Conservation (phyloP, 2,329 filamentous ascomycete species). For the Aspergillus tamarii region DNA sequence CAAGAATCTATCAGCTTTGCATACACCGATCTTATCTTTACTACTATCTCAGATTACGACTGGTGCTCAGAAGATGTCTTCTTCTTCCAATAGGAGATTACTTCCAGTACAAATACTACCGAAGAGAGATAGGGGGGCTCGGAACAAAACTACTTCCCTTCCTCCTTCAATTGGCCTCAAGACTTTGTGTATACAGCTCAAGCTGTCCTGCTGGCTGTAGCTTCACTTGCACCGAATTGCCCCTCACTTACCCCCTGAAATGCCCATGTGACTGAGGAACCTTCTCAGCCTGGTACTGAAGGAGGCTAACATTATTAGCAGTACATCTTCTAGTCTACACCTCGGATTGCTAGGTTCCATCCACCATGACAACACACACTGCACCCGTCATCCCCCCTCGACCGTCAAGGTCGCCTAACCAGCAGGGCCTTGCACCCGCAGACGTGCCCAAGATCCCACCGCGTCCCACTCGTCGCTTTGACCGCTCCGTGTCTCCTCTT, state of each 20-base stretch:
- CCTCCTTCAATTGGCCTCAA: background rate
- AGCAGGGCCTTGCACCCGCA: slow-evolving; percentile 42
- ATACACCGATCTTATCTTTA: slow-evolving; percentile 14
- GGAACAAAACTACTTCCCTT: background rate
- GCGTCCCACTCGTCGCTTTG: slow-evolving; percentile 68
- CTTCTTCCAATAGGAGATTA: background rate
- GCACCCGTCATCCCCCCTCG: slow-evolving; percentile 65
- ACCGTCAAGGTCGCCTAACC: slow-evolving; percentile 58
- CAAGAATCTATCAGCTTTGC: slow-evolving; percentile 12
- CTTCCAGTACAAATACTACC: no score
- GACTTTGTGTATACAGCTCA: background rate
- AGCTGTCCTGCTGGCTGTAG: background rate
- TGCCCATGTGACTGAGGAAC: background rate
- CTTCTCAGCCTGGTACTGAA: background rate
- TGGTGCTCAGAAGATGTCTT: background rate
- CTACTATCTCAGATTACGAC: background rate
- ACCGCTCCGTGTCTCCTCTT: slow-evolving; percentile 76
- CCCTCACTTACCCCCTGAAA: background rate
- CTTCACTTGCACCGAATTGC: slow-evolving; percentile 2
- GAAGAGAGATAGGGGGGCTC: background rate
- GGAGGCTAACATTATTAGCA: slow-evolving; percentile 2
- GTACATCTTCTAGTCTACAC: slow-evolving; percentile 8
- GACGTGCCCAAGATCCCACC: slow-evolving; percentile 76
- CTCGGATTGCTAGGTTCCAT: slow-evolving; percentile 9
- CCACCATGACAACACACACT: slow-evolving; percentile 47